phyloP scores from a whole-genome alignment of 2,329 filamentous ascomycete genomes.

The Mariannaea elegans region DNA sequence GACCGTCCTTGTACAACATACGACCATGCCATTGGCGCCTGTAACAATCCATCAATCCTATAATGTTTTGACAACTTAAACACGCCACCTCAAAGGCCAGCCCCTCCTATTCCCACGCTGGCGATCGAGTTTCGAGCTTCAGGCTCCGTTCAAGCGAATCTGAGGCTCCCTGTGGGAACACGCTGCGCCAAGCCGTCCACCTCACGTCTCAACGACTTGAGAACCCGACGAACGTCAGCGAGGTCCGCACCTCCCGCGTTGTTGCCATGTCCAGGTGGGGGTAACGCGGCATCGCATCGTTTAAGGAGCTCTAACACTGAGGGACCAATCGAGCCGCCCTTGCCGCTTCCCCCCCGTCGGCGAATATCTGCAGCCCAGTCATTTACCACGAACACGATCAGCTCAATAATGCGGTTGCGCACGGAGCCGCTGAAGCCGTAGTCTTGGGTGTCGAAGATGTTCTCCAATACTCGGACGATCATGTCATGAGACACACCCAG shows the following conservation, averaged over 20 bases:
- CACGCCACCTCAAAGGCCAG: constrained; percentile 21
- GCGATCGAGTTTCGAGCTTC: background rate
- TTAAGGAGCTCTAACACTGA: constrained; percentile 61
- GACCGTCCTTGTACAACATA: constrained; percentile 40
- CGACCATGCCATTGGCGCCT: constrained; percentile 41
- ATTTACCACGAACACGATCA: constrained; percentile 60
- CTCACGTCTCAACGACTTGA: constrained; percentile 54
- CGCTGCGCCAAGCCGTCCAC: constrained; percentile 56
- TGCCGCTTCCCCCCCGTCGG: constrained; percentile 53
- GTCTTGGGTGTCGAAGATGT: constrained; percentile 66
- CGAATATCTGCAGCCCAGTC: constrained; percentile 61
- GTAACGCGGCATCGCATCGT: constrained; percentile 58
- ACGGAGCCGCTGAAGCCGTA: constrained; percentile 63
- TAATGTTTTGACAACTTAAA: constrained; percentile 27
- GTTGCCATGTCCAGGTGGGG: constrained; percentile 48
- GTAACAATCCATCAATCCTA: constrained; percentile 40
- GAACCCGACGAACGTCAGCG: constrained; percentile 52
- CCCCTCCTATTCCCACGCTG: background rate
- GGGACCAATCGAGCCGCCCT: constrained; percentile 50
- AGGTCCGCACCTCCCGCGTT: constrained; percentile 58
- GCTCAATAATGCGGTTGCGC: constrained; percentile 62
- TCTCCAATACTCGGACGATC: constrained; percentile 64
- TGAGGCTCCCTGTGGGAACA: constrained; percentile 52
- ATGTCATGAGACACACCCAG: constrained; percentile 66
- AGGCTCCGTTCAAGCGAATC: constrained; percentile 52